These are phyloP conservation scores for Alternaria viburni DNA, from an alignment of 2,329 filamentous ascomycete species.

Conservation along the genomic window DNA sequence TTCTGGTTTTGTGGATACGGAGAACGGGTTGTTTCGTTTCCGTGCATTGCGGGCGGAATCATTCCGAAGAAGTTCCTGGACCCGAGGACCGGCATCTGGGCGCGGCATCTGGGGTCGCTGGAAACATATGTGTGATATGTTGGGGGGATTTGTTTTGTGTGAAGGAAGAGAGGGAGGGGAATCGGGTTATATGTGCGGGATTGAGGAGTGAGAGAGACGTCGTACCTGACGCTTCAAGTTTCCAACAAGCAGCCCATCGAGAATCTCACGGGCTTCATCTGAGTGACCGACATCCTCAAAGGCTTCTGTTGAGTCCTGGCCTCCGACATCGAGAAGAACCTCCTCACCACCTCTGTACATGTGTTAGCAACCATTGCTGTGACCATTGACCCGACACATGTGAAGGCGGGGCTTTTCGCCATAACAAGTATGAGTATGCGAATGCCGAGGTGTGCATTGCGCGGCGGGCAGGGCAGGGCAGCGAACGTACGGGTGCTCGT, in stretches of 20 bases:
- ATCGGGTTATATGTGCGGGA: background rate
- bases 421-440: background rate
- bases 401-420: conserved; percentile 8
- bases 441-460: background rate
- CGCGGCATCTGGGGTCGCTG: background rate
- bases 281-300: conserved; percentile 99
- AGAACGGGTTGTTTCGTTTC: background rate
- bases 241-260: conserved; percentile 60
- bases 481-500: conserved; percentile 85
- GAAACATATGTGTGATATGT: too few species aligned
- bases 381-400: background rate
- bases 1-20: background rate
- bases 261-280: conserved; percentile 95
- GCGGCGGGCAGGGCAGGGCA: conserved; percentile 2
- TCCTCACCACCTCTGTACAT: conserved; percentile 87
- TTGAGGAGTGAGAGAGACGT: background rate
- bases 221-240: conserved; percentile 47
- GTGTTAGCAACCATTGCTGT: conserved; percentile 11
- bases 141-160: background rate
- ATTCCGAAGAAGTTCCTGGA: conserved; percentile 21
- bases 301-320: conserved; percentile 95
- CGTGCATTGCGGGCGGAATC: conserved; percentile 19
- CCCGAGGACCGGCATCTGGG: background rate
- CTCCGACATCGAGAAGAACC: conserved; percentile 92
- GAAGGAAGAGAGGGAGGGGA: background rate